Evolutionary conservation across 257 asterid species (phyloP).

Genomic region (Plantago major): DNA sequence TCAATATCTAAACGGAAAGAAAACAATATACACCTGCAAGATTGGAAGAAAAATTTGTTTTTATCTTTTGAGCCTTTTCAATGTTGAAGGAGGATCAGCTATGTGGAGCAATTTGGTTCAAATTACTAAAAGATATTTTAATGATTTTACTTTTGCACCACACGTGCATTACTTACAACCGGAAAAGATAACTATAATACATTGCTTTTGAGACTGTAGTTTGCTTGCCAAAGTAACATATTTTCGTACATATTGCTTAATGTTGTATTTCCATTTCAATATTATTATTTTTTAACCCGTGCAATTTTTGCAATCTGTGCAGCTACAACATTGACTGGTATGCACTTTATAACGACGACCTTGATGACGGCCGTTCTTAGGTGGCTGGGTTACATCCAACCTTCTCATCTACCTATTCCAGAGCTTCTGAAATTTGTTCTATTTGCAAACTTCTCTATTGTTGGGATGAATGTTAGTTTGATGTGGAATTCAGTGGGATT

Average conservation of each 20-base stretch:
- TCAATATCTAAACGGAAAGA: too few species aligned
- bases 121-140: not conserved
- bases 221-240: too few species aligned
- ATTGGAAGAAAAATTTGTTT: not conserved
- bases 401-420: constrained; percentile 76
- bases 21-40: not conserved
- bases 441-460: constrained; percentile 94
- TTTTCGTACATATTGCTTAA: constrained; percentile 1
- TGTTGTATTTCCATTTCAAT: constrained; percentile 10
- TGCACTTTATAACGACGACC: constrained; percentile 95
- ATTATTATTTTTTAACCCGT: constrained; percentile 20
- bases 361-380: constrained; percentile 89
- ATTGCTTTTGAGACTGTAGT: not conserved
- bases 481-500: constrained; percentile 99
- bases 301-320: constrained; percentile 41
- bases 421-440: constrained; percentile 85
- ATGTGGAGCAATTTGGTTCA: not conserved
- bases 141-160: too few species aligned
- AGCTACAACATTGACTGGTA: constrained; percentile 96
- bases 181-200: not conserved
- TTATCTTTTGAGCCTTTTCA: not conserved
- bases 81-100: not conserved
- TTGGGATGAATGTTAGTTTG: constrained; percentile 97
- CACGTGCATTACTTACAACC: not conserved
- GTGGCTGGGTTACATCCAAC: constrained; percentile 93